These are phyloP conservation scores for Candida maltosa DNA, from an alignment of 805 yeast species.

Conservation along the genomic window DNA sequence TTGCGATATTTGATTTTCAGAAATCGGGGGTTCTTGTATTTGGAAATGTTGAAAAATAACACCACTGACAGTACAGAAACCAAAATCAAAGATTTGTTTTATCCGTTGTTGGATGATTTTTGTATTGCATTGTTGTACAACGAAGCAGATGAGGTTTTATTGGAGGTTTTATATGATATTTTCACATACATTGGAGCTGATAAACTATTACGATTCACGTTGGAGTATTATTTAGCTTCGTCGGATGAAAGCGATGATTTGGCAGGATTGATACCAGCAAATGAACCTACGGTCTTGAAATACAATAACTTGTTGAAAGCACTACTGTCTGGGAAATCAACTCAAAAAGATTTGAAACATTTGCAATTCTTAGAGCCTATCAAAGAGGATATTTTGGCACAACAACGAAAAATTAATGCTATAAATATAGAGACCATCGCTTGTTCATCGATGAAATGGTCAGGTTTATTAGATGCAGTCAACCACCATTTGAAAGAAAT, in stretches of 20 bases:
- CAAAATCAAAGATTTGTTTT: conserved; percentile 29
- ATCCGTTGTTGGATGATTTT: conserved; percentile 59
- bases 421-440: conserved; percentile 9
- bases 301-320: not conserved
- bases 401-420: conserved; percentile 11
- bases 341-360: not conserved
- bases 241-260: conserved; percentile 40
- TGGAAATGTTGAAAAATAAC: conserved; percentile 32
- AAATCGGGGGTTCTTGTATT: conserved; percentile 73
- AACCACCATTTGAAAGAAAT: conserved; percentile 28
- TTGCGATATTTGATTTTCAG: conserved; percentile 76
- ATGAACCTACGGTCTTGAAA: not conserved
- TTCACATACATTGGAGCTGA: conserved; percentile 47
- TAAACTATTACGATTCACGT: conserved; percentile 49
- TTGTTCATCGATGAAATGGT: conserved; percentile 17
- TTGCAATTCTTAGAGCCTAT: conserved; percentile 29
- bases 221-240: conserved; percentile 57
- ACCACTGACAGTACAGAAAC: not conserved
- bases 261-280: conserved; percentile 23
- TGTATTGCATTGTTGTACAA: conserved; percentile 61
- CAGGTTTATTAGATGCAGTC: conserved; percentile 24
- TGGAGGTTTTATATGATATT: conserved; percentile 48
- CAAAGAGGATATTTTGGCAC: conserved; percentile 24
- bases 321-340: not conserved
- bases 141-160: conserved; percentile 60